phyloP scores from a whole-genome alignment of 306 rosid species.

The Lablab purpureus region DNA sequence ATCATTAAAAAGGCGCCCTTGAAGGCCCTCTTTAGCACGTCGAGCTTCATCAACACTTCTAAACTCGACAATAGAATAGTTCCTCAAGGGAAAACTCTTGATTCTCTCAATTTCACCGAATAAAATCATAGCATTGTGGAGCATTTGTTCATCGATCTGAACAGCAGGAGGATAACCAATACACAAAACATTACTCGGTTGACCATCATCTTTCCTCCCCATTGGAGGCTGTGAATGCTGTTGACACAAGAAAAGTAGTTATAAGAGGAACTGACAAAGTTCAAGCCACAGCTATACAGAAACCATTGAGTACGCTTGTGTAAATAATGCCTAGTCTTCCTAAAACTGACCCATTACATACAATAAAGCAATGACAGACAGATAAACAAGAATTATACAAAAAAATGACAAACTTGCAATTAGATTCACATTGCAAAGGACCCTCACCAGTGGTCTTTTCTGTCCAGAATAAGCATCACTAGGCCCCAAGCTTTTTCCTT shows the following conservation, averaged over 20 bases:
- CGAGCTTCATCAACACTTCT: slow-evolving; percentile 98
- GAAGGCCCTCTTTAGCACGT: slow-evolving; percentile 99
- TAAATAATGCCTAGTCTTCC: slow-evolving; percentile 11
- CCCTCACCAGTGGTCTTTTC: slow-evolving; percentile 76
- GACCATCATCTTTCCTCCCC: slow-evolving; percentile 74
- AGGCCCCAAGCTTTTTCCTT: slow-evolving; percentile 63
- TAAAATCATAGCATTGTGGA: slow-evolving; percentile 98
- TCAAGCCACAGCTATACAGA: slow-evolving; percentile 7
- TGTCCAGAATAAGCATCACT: slow-evolving; percentile 70
- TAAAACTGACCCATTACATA: slow-evolving; percentile 18
- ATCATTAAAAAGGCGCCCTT: slow-evolving; percentile 96
- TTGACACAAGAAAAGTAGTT: slow-evolving; percentile 42
- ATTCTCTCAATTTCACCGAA: slow-evolving; percentile 98
- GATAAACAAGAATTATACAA: slow-evolving; percentile 11
- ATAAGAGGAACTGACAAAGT: slow-evolving; percentile 32
- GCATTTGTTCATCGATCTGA: slow-evolving; percentile 99
- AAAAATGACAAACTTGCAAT: slow-evolving; percentile 17
- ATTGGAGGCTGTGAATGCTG: slow-evolving; percentile 70
- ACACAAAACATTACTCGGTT: slow-evolving; percentile 85
- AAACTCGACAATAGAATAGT: slow-evolving; percentile 90
- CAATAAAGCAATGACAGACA: slow-evolving; percentile 24
- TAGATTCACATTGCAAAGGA: slow-evolving; percentile 44
- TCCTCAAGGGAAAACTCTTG: slow-evolving; percentile 88
- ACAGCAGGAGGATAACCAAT: slow-evolving; percentile 91
- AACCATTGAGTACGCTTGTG: slow-evolving; percentile 13